These are phyloP conservation scores for Hypomontagnella monticulosa DNA, from an alignment of 495 filamentous ascomycete genomes.

Conservation along the genomic window DNA sequence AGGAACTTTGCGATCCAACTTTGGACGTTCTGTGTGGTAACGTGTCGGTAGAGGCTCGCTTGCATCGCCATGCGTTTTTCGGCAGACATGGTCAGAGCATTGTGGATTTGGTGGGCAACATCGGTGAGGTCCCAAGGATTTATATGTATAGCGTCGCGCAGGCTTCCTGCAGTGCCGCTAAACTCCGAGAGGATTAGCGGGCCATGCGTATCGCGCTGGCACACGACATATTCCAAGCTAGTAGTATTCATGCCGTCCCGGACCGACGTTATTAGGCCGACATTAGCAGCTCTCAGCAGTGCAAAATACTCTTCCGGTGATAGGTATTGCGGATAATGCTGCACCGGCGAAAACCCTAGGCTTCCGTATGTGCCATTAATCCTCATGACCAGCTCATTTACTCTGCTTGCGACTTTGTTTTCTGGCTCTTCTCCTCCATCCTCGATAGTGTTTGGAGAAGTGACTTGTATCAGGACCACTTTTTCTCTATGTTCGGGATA, in stretches of 20 bases:
- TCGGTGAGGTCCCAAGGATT: slow-evolving; percentile 91
- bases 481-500: slow-evolving; percentile 89
- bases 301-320: slow-evolving; percentile 90
- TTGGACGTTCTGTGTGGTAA: slow-evolving; percentile 82
- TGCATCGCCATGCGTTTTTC: slow-evolving; percentile 68
- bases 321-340: slow-evolving; percentile 92
- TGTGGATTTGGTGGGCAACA: slow-evolving; percentile 80
- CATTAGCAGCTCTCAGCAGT: slow-evolving; percentile 83
- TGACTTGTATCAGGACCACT: slow-evolving; percentile 95
- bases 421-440: slow-evolving; percentile 74
- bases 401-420: slow-evolving; percentile 81
- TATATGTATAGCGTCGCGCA: slow-evolving; percentile 87
- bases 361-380: slow-evolving; percentile 92
- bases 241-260: slow-evolving; percentile 98
- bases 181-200: slow-evolving; percentile 95
- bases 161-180: slow-evolving; percentile 87
- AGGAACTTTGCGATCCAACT: slow-evolving; percentile 82
- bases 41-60: slow-evolving; percentile 77
- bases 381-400: slow-evolving; percentile 85
- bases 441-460: slow-evolving; percentile 82
- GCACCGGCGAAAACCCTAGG: slow-evolving; percentile 83
- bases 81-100: slow-evolving; percentile 76
- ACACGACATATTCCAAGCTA: slow-evolving; percentile 90
- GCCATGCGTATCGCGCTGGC: slow-evolving; percentile 82
- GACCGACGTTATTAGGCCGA: slow-evolving; percentile 90